Percentiles rank a stretch among this genome's conserved stretches.
Evolutionary conservation across 805 yeast species (phyloP).

Genomic region (Lachancea thermotolerans): DNA sequence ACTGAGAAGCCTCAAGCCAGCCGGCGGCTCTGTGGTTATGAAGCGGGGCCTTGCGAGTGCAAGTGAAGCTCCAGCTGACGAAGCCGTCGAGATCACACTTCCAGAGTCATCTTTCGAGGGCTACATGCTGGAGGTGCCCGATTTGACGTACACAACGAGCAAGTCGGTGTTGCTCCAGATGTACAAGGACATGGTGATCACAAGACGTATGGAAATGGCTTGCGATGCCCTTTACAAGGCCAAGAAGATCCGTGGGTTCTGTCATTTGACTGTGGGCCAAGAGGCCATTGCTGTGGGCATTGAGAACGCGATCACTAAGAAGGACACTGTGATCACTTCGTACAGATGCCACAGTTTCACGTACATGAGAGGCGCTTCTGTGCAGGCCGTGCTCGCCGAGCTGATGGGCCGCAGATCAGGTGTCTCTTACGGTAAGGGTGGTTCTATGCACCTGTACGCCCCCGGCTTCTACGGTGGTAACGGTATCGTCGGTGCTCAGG

Average conservation of each 20-base stretch:
- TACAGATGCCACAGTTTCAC: conserved; percentile 99
- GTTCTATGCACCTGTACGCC: conserved; percentile 98
- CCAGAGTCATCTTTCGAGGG: conserved; percentile 82
- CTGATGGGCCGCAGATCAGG: conserved; percentile 95
- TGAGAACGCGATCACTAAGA: conserved; percentile 80
- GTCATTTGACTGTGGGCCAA: conserved; percentile 97
- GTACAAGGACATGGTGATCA: conserved; percentile 93
- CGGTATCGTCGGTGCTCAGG: conserved; percentile 99
- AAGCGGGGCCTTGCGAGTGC: conserved; percentile 17
- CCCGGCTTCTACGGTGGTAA: conserved; percentile 97
- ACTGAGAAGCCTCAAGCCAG: background rate
- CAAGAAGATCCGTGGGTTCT: conserved; percentile 97
- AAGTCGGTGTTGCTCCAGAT: conserved; percentile 76
- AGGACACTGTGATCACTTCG: conserved; percentile 90
- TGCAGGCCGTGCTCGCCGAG: conserved; percentile 86
- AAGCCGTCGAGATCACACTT: conserved; percentile 45
- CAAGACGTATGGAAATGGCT: conserved; percentile 98
- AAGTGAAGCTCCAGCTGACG: conserved; percentile 17
- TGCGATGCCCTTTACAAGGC: conserved; percentile 97
- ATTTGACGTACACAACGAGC: conserved; percentile 66
- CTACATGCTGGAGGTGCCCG: conserved; percentile 72
- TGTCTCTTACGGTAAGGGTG: conserved; percentile 97
- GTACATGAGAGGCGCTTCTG: conserved; percentile 91
- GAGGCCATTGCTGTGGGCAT: conserved; percentile 99
- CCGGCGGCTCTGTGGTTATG: background rate